Conservation (phyloP, 257 asterid genomes). For the Craterostigma plantagineum region DNA sequence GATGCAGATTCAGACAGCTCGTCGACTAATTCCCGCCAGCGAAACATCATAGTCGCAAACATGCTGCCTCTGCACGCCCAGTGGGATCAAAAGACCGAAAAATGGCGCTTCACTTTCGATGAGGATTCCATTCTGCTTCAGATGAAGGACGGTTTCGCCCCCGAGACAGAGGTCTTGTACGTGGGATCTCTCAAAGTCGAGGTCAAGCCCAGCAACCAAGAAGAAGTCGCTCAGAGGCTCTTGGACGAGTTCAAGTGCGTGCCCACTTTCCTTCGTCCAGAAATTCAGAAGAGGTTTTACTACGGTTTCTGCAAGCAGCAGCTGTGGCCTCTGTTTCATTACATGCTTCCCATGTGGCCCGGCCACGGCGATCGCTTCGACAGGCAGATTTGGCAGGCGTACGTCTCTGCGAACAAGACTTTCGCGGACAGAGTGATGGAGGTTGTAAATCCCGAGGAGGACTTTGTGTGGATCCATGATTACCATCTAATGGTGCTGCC, state of each 20-base stretch:
- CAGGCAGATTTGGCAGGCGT: conserved; percentile 54
- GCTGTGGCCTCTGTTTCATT: conserved; percentile 69
- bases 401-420: conserved; percentile 47
- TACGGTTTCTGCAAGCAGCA: conserved; percentile 64
- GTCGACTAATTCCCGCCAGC: conserved; percentile 22
- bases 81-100: conserved; percentile 25
- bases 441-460: conserved; percentile 52
- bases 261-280: conserved; percentile 52
- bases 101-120: conserved; percentile 42
- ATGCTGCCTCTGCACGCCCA: conserved; percentile 50
- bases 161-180: conserved; percentile 42
- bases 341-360: conserved; percentile 63
- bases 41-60: conserved; percentile 51
- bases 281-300: conserved; percentile 34
- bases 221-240: conserved; percentile 43
- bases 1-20: conserved; percentile 34
- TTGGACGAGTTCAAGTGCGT: conserved; percentile 51
- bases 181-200: conserved; percentile 63
- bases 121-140: conserved; percentile 47
- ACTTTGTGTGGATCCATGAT: conserved; percentile 66
- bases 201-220: conserved; percentile 39
- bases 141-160: conserved; percentile 46
- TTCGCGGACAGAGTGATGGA: conserved; percentile 65
- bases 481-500: conserved; percentile 75
- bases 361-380: conserved; percentile 70